phyloP scores from a whole-genome alignment of 2,329 filamentous ascomycete genomes.

The Dactylellina cionopaga region DNA sequence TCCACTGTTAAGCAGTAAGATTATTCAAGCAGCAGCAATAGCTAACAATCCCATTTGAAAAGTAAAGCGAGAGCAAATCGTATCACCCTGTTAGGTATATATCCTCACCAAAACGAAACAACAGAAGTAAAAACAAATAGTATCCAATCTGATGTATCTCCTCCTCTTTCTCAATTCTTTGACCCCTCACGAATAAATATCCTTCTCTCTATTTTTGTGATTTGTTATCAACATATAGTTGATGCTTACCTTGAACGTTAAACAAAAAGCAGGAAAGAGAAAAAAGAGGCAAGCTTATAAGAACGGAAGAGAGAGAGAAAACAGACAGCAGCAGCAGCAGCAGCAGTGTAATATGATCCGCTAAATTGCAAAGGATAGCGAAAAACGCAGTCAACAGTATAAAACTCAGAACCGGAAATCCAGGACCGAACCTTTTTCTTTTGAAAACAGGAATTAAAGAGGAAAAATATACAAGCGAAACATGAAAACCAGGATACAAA shows the following conservation, averaged over 20 bases:
- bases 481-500: conserved; percentile 9
- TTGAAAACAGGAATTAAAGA: not conserved
- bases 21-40: not conserved
- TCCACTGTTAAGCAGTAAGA: not conserved
- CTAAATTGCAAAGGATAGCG: not conserved
- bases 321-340: not conserved
- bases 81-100: not conserved
- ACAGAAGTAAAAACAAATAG: not conserved
- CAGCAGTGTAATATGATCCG: too few relatives aligned
- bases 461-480: conserved; percentile 5
- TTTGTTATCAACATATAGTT: not conserved
- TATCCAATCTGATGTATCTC: conserved; percentile 18
- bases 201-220: conserved; percentile 24
- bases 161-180: not conserved
- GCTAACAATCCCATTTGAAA: not conserved
- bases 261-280: not conserved
- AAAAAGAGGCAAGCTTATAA: conserved; percentile 36
- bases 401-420: conserved; percentile 15
- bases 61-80: conserved; percentile 5
- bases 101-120: not conserved
- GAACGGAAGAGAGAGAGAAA: not conserved
- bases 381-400: not conserved
- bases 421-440: conserved; percentile 25
- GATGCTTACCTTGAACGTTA: conserved; percentile 42
- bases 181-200: too few relatives aligned